Evolutionary conservation across 1,284 basidiomycete genomes (phyloP).

Genomic region (Ganoderma lucidum): DNA sequence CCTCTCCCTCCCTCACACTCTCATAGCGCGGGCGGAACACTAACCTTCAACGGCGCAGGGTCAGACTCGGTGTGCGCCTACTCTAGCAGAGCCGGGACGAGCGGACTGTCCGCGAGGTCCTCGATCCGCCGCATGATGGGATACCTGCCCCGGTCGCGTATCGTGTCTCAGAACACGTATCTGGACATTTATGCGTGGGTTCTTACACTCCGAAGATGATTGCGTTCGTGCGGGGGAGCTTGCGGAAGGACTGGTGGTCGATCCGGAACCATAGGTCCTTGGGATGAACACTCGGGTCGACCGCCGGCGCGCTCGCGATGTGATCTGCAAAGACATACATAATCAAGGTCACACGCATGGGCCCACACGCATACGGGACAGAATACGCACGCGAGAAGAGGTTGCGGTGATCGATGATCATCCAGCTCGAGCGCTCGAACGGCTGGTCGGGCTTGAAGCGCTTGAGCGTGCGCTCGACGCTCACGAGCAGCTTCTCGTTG

Average conservation of each 20-base stretch:
- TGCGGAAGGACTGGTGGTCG: constrained; percentile 52
- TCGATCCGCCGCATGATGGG: constrained; percentile 47
- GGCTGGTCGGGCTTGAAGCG: constrained; percentile 47
- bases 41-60: constrained; percentile 43
- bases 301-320: constrained; percentile 35
- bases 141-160: constrained; percentile 35
- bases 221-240: constrained; percentile 46
- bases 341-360: too few species aligned
- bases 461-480: constrained; percentile 51
- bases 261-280: constrained; percentile 46
- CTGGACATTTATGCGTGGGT: not conserved
- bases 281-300: constrained; percentile 38
- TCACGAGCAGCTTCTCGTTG: constrained; percentile 49
- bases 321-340: constrained; percentile 35
- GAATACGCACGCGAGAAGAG: constrained; percentile 43
- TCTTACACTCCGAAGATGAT: constrained; percentile 51
- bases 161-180: not conserved
- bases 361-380: not conserved
- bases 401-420: constrained; percentile 49
- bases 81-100: constrained; percentile 47
- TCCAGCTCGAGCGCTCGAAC: constrained; percentile 52
- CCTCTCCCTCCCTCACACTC: too few species aligned
- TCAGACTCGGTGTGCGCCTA: constrained; percentile 47
- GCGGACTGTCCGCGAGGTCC: constrained; percentile 47
- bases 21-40: not conserved